Percentiles rank a stretch among this genome's conserved stretches.
Conservation (phyloP, 1,284 basidiomycete genomes). For the Ganoderma meredithae region DNA sequence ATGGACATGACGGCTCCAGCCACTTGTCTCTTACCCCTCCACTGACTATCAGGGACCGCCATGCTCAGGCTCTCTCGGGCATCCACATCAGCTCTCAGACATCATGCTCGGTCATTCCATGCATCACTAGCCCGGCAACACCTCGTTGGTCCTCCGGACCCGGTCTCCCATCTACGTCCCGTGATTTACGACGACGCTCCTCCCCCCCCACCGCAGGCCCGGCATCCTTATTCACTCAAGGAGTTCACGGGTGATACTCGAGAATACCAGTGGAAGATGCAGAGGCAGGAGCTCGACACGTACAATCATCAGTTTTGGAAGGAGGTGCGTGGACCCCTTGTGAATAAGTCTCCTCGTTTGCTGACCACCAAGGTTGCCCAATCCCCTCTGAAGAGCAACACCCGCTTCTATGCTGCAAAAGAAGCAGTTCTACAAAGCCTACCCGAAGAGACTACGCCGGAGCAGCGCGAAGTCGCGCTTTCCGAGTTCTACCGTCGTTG, state of each 20-base stretch:
- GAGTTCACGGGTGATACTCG: conserved; percentile 61
- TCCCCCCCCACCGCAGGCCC: conserved; percentile 36
- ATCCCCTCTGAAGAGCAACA: conserved; percentile 63
- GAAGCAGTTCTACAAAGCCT: conserved; percentile 62
- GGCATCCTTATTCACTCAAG: conserved; percentile 76
- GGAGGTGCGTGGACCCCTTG: conserved; percentile 60
- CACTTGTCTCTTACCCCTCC: conserved; percentile 21
- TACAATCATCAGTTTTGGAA: conserved; percentile 81
- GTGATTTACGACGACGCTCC: conserved; percentile 71
- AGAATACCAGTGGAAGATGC: conserved; percentile 75
- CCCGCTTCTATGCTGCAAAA: conserved; percentile 73
- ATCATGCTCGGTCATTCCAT: conserved; percentile 48
- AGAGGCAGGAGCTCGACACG: conserved; percentile 70
- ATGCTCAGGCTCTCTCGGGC: conserved; percentile 31
- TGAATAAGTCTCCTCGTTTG: not conserved
- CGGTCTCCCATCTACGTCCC: conserved; percentile 79
- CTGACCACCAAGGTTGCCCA: not conserved
- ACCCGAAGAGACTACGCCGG: conserved; percentile 53
- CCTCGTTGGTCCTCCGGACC: conserved; percentile 76
- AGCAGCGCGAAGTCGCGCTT: conserved; percentile 69
- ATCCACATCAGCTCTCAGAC: conserved; percentile 3
- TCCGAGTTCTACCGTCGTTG: conserved; percentile 76
- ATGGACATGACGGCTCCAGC: too few species aligned
- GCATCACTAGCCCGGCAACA: conserved; percentile 47
- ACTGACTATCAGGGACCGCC: conserved; percentile 27